phyloP scores from a whole-genome alignment of 2,329 filamentous ascomycete genomes.

The Gaeumannomyces sp. region DNA sequence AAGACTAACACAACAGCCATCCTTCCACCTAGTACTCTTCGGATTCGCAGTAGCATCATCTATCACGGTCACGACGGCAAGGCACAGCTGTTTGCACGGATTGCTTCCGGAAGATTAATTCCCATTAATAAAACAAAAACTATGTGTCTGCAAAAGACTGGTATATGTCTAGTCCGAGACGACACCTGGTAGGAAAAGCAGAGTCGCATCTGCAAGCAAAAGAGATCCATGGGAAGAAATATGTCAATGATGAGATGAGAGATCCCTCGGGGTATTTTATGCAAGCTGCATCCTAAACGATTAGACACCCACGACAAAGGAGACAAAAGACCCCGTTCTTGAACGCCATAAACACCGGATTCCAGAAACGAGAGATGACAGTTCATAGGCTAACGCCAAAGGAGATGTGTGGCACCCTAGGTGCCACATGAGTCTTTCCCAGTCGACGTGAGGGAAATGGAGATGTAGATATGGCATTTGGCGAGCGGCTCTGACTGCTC shows the following conservation, averaged over 20 bases:
- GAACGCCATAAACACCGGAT: constrained; percentile 1
- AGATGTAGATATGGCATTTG: no score
- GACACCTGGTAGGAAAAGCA: neutral
- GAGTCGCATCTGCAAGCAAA: neutral
- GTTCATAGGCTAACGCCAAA: neutral
- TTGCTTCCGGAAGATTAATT: neutral
- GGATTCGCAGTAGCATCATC: no score
- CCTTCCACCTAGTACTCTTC: no score
- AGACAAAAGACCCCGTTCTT: neutral
- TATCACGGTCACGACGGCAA: no score
- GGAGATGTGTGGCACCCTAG: neutral
- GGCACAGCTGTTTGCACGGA: no score
- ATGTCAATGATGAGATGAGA: neutral
- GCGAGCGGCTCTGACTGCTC: neutral
- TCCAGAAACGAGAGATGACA: neutral
- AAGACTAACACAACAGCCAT: no score
- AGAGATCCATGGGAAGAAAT: neutral
- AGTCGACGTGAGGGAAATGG: neutral
- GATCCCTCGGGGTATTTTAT: neutral
- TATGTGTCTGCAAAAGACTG: neutral
- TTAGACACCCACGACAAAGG: neutral
- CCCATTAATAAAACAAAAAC: neutral
- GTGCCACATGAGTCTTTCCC: neutral
- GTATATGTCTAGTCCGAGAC: neutral
- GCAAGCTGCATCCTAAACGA: neutral